A percentile compares a stretch with the other conserved stretches of the same genome.
phyloP scores from a whole-genome alignment of 2,329 filamentous ascomycete species.

The Stachybotrys chartarum region DNA sequence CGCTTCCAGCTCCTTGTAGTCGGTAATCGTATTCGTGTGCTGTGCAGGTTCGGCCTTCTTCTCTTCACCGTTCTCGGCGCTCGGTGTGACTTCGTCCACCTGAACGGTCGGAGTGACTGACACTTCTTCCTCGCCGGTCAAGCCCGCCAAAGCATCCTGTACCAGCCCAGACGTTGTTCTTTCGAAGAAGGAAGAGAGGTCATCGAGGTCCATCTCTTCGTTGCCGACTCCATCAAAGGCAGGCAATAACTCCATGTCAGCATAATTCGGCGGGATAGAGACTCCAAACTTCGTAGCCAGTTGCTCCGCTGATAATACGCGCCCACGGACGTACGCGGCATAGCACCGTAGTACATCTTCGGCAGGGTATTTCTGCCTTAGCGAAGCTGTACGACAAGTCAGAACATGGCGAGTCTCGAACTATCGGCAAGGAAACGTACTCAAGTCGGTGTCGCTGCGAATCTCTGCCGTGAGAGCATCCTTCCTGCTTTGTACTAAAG shows the following conservation, averaged over 20 bases:
- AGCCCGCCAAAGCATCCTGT: constrained; percentile 30
- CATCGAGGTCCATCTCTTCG: constrained; percentile 28
- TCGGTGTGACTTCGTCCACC: constrained; percentile 9
- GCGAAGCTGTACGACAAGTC: constrained; percentile 7
- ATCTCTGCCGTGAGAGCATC: constrained; percentile 22
- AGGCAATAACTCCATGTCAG: constrained; percentile 17
- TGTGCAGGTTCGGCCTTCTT: constrained; percentile 13
- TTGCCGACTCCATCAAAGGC: constrained; percentile 17
- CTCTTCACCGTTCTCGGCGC: constrained; percentile 14
- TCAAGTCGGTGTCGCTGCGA: constrained; percentile 12
- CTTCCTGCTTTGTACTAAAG: constrained; percentile 24
- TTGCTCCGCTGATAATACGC: constrained; percentile 24
- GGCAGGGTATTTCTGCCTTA: constrained; percentile 32
- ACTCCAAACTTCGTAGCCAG: constrained; percentile 27
- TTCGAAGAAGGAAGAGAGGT: constrained; percentile 34
- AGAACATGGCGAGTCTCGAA: constrained; percentile 2
- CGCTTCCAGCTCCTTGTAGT: constrained; percentile 35
- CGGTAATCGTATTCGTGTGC: constrained; percentile 23
- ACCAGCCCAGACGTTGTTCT: constrained; percentile 33
- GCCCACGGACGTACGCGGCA: constrained; percentile 22
- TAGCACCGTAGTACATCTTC: constrained; percentile 29
- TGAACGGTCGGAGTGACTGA: constrained; percentile 9
- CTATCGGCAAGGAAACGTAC: constrained; percentile 13
- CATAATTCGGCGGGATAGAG: constrained; percentile 21
- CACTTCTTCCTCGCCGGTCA: constrained; percentile 19